These are phyloP conservation scores for Xylariomycetidae sp. DNA, from an alignment of 2,329 filamentous ascomycete species.

Conservation along the genomic window DNA sequence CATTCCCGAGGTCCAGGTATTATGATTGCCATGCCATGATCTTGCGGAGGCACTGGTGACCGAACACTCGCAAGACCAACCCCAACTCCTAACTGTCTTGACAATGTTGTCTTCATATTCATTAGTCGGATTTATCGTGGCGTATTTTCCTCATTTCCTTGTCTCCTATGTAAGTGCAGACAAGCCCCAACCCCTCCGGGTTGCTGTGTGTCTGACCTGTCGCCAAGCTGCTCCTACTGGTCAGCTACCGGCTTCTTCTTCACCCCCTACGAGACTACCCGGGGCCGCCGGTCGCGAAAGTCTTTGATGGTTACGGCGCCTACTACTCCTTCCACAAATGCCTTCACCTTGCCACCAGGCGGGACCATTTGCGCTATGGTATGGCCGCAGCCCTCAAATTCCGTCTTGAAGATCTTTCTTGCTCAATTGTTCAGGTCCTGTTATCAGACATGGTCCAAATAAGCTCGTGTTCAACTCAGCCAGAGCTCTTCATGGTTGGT, in stretches of 20 bases:
- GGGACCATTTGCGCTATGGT: background rate
- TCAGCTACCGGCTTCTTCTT: background rate
- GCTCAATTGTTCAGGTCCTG: constrained; percentile 5
- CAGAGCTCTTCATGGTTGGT: constrained; percentile 7
- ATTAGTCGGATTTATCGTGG: too few relatives aligned
- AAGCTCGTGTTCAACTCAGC: constrained; percentile 9
- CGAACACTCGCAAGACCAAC: too few relatives aligned
- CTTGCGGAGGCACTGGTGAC: too few relatives aligned
- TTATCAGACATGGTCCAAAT: constrained; percentile 10
- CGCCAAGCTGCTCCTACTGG: background rate
- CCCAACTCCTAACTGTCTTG: too few relatives aligned
- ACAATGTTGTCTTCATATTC: too few relatives aligned
- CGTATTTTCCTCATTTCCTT: too few relatives aligned
- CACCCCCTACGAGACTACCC: background rate
- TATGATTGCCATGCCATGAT: too few relatives aligned
- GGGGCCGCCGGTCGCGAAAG: background rate
- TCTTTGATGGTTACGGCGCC: background rate
- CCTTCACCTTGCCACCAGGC: background rate
- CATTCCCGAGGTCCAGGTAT: too few relatives aligned
- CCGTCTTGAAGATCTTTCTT: background rate
- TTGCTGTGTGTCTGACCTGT: too few relatives aligned
- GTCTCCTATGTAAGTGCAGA: too few relatives aligned
- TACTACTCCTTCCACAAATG: background rate
- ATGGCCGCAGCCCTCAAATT: background rate
- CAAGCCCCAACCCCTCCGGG: too few relatives aligned